Evolutionary conservation across 202 grass and related monocot species (phyloP).

Genomic region (Digitaria exilis): DNA sequence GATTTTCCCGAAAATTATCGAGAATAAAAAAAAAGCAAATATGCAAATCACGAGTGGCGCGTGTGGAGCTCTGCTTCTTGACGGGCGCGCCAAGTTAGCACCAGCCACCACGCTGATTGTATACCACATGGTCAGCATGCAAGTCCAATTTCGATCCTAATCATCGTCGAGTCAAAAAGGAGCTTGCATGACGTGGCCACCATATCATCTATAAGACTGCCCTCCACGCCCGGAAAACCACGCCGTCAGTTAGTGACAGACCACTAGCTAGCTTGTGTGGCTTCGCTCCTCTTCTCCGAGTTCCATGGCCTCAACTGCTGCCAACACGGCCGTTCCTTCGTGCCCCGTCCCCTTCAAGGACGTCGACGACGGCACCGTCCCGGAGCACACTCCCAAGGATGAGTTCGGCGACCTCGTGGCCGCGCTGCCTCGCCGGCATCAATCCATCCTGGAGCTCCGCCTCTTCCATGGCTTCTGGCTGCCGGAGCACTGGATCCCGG

Average conservation of each 20-base stretch:
- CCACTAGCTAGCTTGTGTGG: too few species aligned
- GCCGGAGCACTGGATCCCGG: not conserved
- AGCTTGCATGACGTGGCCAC: not conserved
- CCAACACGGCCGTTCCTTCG: not conserved
- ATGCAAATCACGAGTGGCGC: too few species aligned
- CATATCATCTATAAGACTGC: not conserved
- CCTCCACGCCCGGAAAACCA: not conserved
- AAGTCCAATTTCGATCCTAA: not conserved
- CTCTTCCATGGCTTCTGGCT: constrained; percentile 40
- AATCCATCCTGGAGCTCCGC: not conserved
- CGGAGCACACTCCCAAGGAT: not conserved
- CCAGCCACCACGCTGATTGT: not conserved
- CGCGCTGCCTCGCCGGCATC: not conserved
- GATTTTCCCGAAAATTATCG: too few species aligned
- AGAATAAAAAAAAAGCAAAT: too few species aligned
- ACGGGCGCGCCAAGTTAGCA: not conserved
- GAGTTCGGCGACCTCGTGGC: too few species aligned
- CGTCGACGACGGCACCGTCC: not conserved
- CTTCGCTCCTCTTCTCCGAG: not conserved
- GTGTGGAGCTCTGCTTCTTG: too few species aligned
- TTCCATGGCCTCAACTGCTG: not conserved
- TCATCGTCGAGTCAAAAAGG: not conserved
- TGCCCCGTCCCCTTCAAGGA: constrained; percentile 14
- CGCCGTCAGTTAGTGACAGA: not conserved
- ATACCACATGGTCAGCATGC: not conserved